A percentile compares a stretch with the other conserved stretches of the same genome.
These are phyloP conservation scores for Carex arenaria DNA, from an alignment of 202 grass and related monocot species.

Conservation along the genomic window DNA sequence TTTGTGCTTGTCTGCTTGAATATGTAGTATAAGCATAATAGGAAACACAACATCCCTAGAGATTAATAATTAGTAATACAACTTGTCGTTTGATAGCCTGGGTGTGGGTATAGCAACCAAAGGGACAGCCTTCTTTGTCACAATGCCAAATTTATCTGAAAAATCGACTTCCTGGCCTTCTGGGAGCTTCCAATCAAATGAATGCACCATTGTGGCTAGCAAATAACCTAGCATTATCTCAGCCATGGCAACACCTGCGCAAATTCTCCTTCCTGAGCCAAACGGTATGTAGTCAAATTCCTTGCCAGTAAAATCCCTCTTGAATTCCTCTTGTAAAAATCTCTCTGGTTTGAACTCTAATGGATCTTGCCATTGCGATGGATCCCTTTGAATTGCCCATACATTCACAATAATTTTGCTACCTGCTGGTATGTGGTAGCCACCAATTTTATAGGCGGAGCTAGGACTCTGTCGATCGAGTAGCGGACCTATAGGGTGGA, in stretches of 20 bases:
- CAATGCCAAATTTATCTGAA: slow-evolving; percentile 31
- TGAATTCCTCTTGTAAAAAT: background rate
- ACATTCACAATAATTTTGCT: too few species aligned
- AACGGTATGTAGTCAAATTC: slow-evolving; percentile 31
- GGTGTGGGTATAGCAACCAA: background rate
- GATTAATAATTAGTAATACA: slow-evolving; percentile 10
- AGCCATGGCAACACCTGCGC: slow-evolving; percentile 19
- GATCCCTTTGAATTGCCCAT: too few species aligned
- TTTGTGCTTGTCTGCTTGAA: background rate
- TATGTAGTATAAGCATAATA: background rate
- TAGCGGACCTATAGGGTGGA: slow-evolving; percentile 61
- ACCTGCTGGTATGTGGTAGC: background rate
- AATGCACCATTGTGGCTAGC: slow-evolving; percentile 25
- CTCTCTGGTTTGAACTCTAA: too few species aligned
- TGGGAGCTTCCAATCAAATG: slow-evolving; percentile 32
- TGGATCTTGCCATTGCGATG: too few species aligned
- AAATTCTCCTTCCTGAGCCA: slow-evolving; percentile 30
- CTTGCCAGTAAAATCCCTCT: slow-evolving; percentile 24
- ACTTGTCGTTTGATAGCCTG: slow-evolving; percentile 17
- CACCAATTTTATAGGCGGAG: slow-evolving; percentile 32
- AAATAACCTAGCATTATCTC: slow-evolving; percentile 15
- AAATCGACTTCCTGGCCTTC: slow-evolving; percentile 4
- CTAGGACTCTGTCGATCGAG: slow-evolving; percentile 51
- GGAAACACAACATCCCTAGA: background rate
- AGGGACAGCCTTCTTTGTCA: slow-evolving; percentile 16